phyloP scores from a whole-genome alignment of 2,329 filamentous ascomycete species.

The Periconia macrospinosa region DNA sequence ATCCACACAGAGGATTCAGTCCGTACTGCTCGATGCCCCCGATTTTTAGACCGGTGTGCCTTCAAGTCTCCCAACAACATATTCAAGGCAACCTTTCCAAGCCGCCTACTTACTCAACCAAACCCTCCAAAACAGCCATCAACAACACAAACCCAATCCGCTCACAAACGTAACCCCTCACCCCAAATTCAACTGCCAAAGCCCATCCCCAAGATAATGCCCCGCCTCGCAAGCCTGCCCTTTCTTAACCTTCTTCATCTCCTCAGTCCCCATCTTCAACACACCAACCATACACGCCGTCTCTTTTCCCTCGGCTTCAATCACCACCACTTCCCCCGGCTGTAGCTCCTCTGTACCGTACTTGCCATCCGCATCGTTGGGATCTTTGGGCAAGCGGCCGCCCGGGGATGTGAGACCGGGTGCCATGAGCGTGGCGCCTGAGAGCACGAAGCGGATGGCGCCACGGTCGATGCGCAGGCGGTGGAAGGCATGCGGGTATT shows the following conservation, averaged over 20 bases:
- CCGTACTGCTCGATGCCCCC: neutral
- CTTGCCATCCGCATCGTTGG: constrained; percentile 42
- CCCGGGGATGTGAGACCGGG: constrained; percentile 86
- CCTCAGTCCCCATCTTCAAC: constrained; percentile 80
- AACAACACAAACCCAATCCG: neutral
- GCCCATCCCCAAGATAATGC: constrained; percentile 90
- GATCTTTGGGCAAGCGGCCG: constrained; percentile 70
- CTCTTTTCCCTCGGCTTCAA: constrained; percentile 91
- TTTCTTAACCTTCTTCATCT: constrained; percentile 93
- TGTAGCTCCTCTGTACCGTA: constrained; percentile 68
- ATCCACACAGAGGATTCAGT: neutral
- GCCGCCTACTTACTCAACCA: no score
- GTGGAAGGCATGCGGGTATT: constrained; percentile 82
- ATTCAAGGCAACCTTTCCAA: no score
- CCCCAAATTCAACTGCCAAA: constrained; percentile 75
- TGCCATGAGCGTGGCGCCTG: constrained; percentile 93
- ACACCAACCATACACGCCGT: constrained; percentile 87
- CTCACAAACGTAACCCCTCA: no score
- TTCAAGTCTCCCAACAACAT: neutral
- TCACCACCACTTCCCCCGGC: constrained; percentile 81
- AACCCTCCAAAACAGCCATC: neutral
- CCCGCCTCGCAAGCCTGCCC: constrained; percentile 91
- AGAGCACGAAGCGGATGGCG: constrained; percentile 94
- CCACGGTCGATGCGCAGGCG: constrained; percentile 90
- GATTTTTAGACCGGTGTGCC: neutral